These are phyloP conservation scores for Dichotomopilus funicola DNA, from an alignment of 2,329 filamentous ascomycete genomes.

Conservation along the genomic window DNA sequence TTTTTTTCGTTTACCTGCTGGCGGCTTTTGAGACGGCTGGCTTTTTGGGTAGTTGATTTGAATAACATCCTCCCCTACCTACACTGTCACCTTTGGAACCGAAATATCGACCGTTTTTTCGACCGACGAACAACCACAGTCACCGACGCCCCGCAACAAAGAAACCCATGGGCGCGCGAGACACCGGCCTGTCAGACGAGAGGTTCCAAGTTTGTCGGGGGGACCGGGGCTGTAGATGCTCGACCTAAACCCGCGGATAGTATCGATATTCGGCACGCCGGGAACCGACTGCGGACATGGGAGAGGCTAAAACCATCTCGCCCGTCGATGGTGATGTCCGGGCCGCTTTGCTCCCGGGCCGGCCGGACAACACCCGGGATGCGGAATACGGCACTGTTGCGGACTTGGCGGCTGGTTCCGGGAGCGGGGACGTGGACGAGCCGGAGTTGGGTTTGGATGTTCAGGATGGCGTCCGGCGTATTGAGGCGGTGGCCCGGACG, in stretches of 20 bases:
- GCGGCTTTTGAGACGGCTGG: too few relatives aligned
- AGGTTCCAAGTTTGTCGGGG: too few relatives aligned
- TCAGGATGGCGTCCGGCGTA: slow-evolving; percentile 29
- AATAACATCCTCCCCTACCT: too few relatives aligned
- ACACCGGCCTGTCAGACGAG: neutral
- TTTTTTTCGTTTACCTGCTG: neutral
- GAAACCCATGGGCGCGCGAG: neutral
- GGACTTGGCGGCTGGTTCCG: neutral
- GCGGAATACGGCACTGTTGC: slow-evolving; percentile 13
- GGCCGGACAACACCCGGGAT: neutral
- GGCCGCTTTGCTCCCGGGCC: slow-evolving; percentile 3
- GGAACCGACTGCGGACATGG: neutral
- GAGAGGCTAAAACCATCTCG: slow-evolving; percentile 1
- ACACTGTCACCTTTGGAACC: too few relatives aligned
- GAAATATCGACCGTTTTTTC: too few relatives aligned
- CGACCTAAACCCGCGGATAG: neutral
- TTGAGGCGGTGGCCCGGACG: slow-evolving; percentile 28
- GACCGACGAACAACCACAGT: too few relatives aligned
- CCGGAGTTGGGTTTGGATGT: slow-evolving; percentile 10
- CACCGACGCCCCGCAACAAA: too few relatives aligned
- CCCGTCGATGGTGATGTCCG: slow-evolving; percentile 2
- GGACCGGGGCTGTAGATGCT: too few relatives aligned
- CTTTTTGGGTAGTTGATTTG: too few relatives aligned
- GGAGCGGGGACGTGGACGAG: neutral
- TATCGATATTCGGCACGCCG: neutral